Conservation (phyloP, 768 basidiomycete species). For the Chalciporus chontae region DNA sequence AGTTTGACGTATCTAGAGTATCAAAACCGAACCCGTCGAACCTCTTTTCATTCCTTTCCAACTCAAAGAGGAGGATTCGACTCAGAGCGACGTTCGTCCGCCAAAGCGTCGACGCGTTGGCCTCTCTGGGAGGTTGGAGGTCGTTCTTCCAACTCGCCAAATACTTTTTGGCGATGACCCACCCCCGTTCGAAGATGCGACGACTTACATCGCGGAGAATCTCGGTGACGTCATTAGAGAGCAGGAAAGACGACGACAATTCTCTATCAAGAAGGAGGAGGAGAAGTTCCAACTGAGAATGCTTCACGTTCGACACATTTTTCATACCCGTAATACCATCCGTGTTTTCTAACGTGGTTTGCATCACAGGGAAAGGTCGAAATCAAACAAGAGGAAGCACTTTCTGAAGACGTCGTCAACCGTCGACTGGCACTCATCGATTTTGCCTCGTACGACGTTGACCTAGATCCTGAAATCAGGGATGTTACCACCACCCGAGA, state of each 20-base stretch:
- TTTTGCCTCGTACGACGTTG: conserved; percentile 5
- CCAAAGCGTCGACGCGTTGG: neutral
- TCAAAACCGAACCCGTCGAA: conserved; percentile 12
- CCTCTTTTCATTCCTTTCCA: neutral
- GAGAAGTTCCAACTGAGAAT: neutral
- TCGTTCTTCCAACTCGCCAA: conserved; percentile 12
- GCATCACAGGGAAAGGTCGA: conserved; percentile 8
- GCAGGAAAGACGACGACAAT: neutral
- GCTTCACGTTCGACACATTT: neutral
- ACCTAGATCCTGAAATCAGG: conserved; percentile 11
- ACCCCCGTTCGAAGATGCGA: conserved; percentile 7
- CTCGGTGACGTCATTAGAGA: neutral
- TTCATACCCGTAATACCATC: neutral
- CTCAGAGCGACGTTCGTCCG: neutral
- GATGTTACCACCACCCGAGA: conserved; percentile 15
- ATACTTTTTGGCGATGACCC: conserved; percentile 5
- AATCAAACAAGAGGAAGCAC: conserved; percentile 18
- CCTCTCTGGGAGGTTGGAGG: neutral
- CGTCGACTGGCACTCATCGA: conserved; percentile 2
- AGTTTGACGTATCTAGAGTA: neutral
- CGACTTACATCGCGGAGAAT: conserved; percentile 8
- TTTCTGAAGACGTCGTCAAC: conserved; percentile 20
- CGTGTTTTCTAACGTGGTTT: neutral
- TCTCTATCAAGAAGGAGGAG: conserved; percentile 16
- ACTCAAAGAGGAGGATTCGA: neutral